Evolutionary conservation across 768 basidiomycete genomes (phyloP), one percentile per base, ranked within the genome.

Genomic region (Exidia glandulosa): DNA sequence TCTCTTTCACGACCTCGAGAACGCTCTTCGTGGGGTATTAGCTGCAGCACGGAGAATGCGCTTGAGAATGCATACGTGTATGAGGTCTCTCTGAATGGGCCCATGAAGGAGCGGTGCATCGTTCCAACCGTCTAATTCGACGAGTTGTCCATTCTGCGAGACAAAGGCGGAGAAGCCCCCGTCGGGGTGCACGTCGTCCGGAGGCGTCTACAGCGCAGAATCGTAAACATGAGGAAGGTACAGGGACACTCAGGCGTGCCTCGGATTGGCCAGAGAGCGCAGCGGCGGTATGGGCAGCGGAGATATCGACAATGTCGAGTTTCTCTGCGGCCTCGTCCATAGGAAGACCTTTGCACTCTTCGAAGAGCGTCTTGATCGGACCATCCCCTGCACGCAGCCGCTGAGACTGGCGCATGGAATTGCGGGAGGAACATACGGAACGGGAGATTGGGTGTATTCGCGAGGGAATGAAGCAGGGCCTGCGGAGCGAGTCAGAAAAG

Each of bases 61-160:
- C 29, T 6, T n/a, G 16, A 12, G 29, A 23, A 36, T 30, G 31
- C 23, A 25, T 32, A 37, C 48, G 27, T 59, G 25, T 14, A 47
- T 36, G 45, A 45, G 50, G 50, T 29, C 25, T 4, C 23, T 29
- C 19, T 45, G 37, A 32, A 59, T 59, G 2, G 58, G 58, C 13
- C 58, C 58, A 31, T 59, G 58, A 6, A 12, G 48, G 3, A 23
- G 9, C 7, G 58, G 36, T 12, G 23, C 37, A 3, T 50, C 30
- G 29, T 23, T 50, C 58, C 58, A 59, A 16, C 58, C 58, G 48
- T 59, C 58, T 12, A 59, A 23, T 25, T 59, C 58, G 45, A 59
- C 29, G 5, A 59, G n/a, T 23, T 47, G 36, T 6, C 58, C 58
- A 45, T 59, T 48, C 14, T 59, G 37, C 31, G 45, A 36, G 27